These are phyloP conservation scores for Ramularia collo-cygni DNA, from an alignment of 2,329 filamentous ascomycete genomes.

Conservation along the genomic window DNA sequence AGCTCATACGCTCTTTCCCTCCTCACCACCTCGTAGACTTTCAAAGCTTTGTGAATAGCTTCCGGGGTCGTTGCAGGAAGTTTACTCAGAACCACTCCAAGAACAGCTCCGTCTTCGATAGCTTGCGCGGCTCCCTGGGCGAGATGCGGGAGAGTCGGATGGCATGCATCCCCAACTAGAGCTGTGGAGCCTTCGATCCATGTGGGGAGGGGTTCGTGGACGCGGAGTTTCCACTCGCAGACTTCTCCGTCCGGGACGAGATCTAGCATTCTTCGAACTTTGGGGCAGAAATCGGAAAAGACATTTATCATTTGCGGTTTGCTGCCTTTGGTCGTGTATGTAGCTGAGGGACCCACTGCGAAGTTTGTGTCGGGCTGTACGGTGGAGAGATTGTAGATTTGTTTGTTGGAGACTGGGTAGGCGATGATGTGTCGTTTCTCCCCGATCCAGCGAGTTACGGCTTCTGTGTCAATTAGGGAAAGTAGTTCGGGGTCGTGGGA, in stretches of 20 bases:
- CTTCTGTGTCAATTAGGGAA: conserved; percentile 58
- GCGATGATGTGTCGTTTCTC: conserved; percentile 70
- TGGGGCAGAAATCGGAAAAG: conserved; percentile 55
- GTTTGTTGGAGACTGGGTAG: conserved; percentile 63
- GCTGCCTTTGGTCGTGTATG: conserved; percentile 57
- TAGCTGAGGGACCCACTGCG: conserved; percentile 50
- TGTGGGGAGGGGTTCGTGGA: conserved; percentile 55
- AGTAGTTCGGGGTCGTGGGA: conserved; percentile 59
- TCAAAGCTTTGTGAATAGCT: conserved; percentile 47
- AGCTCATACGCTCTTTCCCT: conserved; percentile 51
- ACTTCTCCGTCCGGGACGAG: conserved; percentile 59
- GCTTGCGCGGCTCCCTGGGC: conserved; percentile 60
- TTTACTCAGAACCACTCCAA: conserved; percentile 46
- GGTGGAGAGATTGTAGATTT: conserved; percentile 61
- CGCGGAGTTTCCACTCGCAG: conserved; percentile 59
- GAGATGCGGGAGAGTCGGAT: conserved; percentile 58
- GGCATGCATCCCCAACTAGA: conserved; percentile 54
- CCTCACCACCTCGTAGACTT: conserved; percentile 50
- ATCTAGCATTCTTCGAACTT: conserved; percentile 54
- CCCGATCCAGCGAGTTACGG: conserved; percentile 69
- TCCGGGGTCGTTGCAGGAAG: conserved; percentile 41
- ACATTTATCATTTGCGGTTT: conserved; percentile 55
- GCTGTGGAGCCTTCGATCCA: conserved; percentile 52
- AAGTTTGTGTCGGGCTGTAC: conserved; percentile 56
- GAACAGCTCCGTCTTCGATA: conserved; percentile 56